A percentile compares a stretch with the other conserved stretches of the same genome.
Conservation (phyloP, 1,284 basidiomycete genomes). For the Boletus sp. region DNA sequence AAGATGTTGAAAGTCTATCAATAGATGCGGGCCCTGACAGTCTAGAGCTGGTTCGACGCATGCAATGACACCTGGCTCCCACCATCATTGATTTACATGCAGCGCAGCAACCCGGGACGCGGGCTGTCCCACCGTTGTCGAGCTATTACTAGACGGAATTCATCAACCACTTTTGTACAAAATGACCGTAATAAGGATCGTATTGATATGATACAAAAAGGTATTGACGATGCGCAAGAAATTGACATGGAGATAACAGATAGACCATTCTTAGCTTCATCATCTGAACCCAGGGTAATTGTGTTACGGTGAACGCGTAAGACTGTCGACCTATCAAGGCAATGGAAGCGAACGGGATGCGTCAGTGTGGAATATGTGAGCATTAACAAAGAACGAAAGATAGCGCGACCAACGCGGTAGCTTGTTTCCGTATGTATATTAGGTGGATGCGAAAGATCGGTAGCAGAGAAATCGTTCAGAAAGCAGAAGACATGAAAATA, state of each 20-base stretch:
- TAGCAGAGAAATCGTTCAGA: constrained; percentile 15
- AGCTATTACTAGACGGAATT: background rate
- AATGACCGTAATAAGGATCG: constrained; percentile 3
- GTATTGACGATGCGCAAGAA: constrained; percentile 22
- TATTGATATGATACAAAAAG: constrained; percentile 26
- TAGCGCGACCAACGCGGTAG: constrained; percentile 19
- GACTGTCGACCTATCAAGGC: constrained; percentile 10
- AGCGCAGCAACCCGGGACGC: background rate
- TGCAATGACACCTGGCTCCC: background rate
- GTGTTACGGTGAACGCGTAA: constrained; percentile 18
- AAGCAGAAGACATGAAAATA: constrained; percentile 22
- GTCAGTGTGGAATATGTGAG: constrained; percentile 23
- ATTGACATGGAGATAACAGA: constrained; percentile 17
- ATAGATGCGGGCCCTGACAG: constrained; percentile 1
- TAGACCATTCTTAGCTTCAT: constrained; percentile 9
- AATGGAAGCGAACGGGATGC: constrained; percentile 8
- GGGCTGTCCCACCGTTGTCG: background rate
- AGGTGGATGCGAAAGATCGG: constrained; percentile 24
- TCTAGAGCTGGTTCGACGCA: background rate
- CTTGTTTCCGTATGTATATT: constrained; percentile 20
- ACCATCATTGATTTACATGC: background rate
- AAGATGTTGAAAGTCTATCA: constrained; percentile 24
- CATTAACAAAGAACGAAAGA: constrained; percentile 28
- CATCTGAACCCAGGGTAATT: constrained; percentile 17
- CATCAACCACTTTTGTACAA: background rate